Evolutionary conservation across 306 rosid genomes (phyloP).

Genomic region (Gastrolobium bilobum): DNA sequence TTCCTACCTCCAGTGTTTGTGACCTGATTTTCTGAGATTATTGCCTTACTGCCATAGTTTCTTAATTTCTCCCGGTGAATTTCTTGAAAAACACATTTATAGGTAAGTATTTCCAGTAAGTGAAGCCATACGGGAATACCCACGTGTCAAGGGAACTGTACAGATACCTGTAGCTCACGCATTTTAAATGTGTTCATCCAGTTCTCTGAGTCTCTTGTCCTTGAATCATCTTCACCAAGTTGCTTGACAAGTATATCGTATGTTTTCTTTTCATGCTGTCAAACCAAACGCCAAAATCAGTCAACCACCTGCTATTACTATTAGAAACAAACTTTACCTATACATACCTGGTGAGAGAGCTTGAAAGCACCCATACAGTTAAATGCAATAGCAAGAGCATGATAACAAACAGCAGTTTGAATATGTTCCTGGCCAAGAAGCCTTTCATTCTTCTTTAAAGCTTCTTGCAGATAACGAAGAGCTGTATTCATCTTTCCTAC

Average conservation of each 20-base stretch:
- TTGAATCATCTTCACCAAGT: slow-evolving; percentile 95
- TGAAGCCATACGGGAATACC: background rate
- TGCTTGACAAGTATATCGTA: slow-evolving; percentile 96
- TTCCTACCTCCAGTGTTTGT: background rate
- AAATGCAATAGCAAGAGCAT: slow-evolving; percentile 96
- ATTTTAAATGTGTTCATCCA: slow-evolving; percentile 97
- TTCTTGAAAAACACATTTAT: slow-evolving; percentile 24
- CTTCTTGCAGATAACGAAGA: slow-evolving; percentile 99
- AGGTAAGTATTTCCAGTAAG: background rate
- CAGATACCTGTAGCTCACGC: slow-evolving; percentile 91
- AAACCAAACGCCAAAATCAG: slow-evolving; percentile 44
- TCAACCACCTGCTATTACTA: slow-evolving; percentile 8
- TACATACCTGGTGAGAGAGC: slow-evolving; percentile 92
- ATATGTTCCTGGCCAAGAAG: slow-evolving; percentile 98
- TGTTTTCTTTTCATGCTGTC: slow-evolving; percentile 96
- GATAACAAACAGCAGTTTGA: slow-evolving; percentile 99
- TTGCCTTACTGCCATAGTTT: background rate
- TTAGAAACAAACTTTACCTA: background rate
- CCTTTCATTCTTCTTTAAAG: slow-evolving; percentile 94
- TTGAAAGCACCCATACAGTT: slow-evolving; percentile 98
- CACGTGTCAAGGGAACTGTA: background rate
- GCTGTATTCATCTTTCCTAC: slow-evolving; percentile 97
- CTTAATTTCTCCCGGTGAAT: slow-evolving; percentile 1
- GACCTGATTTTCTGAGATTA: background rate
- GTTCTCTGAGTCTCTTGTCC: slow-evolving; percentile 91